These are phyloP conservation scores for Asclepias syriaca DNA, from an alignment of 257 asterid species.

Conservation along the genomic window DNA sequence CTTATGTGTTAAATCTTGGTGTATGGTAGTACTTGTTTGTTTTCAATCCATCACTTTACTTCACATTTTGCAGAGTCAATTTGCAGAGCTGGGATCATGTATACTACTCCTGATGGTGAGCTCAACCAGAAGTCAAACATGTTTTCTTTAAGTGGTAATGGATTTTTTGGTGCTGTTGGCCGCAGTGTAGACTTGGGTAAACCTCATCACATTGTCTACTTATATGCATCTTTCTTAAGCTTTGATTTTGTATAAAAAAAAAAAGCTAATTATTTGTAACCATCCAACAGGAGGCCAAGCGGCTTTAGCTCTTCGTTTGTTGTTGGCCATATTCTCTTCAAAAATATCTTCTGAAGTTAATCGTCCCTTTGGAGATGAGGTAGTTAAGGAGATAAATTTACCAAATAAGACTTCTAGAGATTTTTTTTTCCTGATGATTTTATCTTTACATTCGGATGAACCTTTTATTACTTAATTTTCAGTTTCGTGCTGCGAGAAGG, in stretches of 20 bases:
- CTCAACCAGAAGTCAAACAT: conserved; percentile 50
- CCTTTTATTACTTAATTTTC: conserved; percentile 15
- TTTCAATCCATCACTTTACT: conserved; percentile 48
- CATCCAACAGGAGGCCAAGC: conserved; percentile 67
- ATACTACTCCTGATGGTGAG: conserved; percentile 46
- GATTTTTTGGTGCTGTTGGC: conserved; percentile 78
- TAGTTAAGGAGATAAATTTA: conserved; percentile 8
- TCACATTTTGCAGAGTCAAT: conserved; percentile 56
- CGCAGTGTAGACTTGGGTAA: conserved; percentile 85
- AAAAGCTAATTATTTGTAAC: conserved; percentile 5
- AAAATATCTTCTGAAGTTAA: conserved; percentile 67
- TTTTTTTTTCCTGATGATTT: neutral
- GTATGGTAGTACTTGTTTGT: conserved; percentile 1
- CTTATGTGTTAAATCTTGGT: neutral
- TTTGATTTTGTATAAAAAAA: neutral
- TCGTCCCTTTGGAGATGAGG: conserved; percentile 91
- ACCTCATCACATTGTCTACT: conserved; percentile 4
- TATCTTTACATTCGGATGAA: neutral
- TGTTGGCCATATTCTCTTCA: conserved; percentile 78
- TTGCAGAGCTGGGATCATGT: conserved; percentile 98
- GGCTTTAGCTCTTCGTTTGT: conserved; percentile 71
- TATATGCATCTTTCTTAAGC: neutral
- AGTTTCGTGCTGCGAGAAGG: conserved; percentile 93
- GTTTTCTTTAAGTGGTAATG: conserved; percentile 78
- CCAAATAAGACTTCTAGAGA: neutral